Evolutionary conservation across 768 basidiomycete species (phyloP).

Genomic region (Pleurotus giganteus): DNA sequence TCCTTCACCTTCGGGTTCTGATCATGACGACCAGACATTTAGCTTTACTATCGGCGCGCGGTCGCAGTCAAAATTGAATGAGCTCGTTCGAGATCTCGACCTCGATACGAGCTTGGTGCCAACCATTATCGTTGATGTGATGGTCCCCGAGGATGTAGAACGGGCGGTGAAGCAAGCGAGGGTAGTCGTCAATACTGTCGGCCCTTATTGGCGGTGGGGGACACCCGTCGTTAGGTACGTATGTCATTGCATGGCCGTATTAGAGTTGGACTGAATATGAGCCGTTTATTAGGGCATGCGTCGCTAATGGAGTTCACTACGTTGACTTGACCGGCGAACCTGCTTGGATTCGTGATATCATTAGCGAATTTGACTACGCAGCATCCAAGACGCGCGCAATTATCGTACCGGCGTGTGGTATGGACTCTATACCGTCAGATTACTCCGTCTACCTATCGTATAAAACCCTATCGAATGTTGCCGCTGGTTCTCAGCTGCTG

Average conservation of each 20-base stretch:
- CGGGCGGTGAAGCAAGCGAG: slow-evolving; percentile 51
- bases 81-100: too few relatives aligned
- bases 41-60: too few relatives aligned
- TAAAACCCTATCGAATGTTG: slow-evolving; percentile 43
- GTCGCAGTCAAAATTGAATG: too few relatives aligned
- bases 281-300: slow-evolving; percentile 55
- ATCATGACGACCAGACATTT: too few relatives aligned
- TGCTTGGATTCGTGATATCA: slow-evolving; percentile 63
- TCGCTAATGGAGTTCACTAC: slow-evolving; percentile 73
- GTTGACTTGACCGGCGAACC: slow-evolving; percentile 82
- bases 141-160: slow-evolving; percentile 50
- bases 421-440: slow-evolving; percentile 80
- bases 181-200: slow-evolving; percentile 76
- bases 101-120: too few relatives aligned
- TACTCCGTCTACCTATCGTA: slow-evolving; percentile 65
- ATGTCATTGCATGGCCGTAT: neutral
- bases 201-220: slow-evolving; percentile 73
- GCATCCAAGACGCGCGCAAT: slow-evolving; percentile 71
- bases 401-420: slow-evolving; percentile 79
- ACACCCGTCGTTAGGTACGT: slow-evolving; percentile 68
- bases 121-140: too few relatives aligned
- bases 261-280: neutral
- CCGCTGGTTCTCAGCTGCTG: neutral
- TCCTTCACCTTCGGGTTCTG: too few relatives aligned
- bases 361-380: slow-evolving; percentile 59